These are phyloP conservation scores for Fusarium lyarnte DNA, from an alignment of 2,329 filamentous ascomycete genomes.

Conservation along the genomic window DNA sequence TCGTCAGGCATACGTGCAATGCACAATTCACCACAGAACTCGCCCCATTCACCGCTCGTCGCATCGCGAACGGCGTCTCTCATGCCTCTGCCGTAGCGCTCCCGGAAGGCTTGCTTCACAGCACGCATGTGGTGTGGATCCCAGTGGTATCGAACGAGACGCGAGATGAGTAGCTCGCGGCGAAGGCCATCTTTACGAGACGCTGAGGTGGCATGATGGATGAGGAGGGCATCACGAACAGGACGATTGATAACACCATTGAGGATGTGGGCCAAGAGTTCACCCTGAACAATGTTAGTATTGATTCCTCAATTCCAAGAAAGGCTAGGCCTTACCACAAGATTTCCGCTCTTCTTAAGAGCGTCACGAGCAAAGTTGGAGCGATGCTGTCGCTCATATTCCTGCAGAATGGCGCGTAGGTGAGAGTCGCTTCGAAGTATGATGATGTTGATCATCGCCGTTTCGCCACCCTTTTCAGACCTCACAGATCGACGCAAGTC, in stretches of 20 bases:
- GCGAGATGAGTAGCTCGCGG: slow-evolving; percentile 86
- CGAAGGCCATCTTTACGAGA: slow-evolving; percentile 76
- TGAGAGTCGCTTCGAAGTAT: slow-evolving; percentile 83
- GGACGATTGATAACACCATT: slow-evolving; percentile 97
- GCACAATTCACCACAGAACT: slow-evolving; percentile 78
- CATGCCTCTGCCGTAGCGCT: slow-evolving; percentile 78
- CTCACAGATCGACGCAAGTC: slow-evolving; percentile 74
- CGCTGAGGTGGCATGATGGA: slow-evolving; percentile 87
- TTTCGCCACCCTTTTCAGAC: slow-evolving; percentile 84
- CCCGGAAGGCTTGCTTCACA: slow-evolving; percentile 82
- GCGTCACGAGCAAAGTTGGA: slow-evolving; percentile 90
- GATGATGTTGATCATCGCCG: slow-evolving; percentile 85
- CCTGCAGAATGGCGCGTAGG: slow-evolving; percentile 78
- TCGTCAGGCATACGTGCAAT: slow-evolving; percentile 69
- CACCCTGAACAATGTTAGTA: slow-evolving; percentile 70
- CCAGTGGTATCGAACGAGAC: slow-evolving; percentile 92
- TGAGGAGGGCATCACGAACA: slow-evolving; percentile 87
- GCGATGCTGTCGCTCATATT: slow-evolving; percentile 78
- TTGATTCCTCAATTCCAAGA: neutral
- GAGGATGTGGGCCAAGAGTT: slow-evolving; percentile 92
- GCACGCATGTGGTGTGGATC: slow-evolving; percentile 82
- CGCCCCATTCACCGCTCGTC: slow-evolving; percentile 78
- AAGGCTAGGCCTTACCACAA: slow-evolving; percentile 76
- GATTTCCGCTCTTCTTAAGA: slow-evolving; percentile 86
- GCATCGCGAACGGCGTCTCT: slow-evolving; percentile 82